phyloP scores from a whole-genome alignment of 345 rosid genomes.

The Camelina sativa region DNA sequence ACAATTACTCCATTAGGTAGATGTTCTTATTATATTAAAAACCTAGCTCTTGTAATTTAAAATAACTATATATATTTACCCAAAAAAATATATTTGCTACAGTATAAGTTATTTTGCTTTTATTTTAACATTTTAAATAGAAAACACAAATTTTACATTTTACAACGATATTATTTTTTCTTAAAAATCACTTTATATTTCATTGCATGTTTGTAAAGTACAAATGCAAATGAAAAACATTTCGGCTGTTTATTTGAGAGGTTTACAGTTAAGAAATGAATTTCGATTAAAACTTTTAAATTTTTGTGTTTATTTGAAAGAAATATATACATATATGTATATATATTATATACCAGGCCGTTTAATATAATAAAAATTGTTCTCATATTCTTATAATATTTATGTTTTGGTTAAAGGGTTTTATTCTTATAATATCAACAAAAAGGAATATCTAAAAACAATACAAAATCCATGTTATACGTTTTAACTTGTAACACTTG shows the following conservation, averaged over 20 bases:
- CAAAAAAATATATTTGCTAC: too few relatives aligned
- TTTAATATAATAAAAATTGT: background rate
- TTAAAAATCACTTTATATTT: background rate
- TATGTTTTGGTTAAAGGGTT: too few relatives aligned
- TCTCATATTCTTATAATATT: background rate
- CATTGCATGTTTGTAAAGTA: background rate
- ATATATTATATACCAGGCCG: background rate
- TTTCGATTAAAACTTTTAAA: background rate
- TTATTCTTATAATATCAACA: background rate
- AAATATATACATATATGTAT: background rate
- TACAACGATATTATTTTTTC: too few relatives aligned
- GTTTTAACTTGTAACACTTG: slow-evolving; percentile 9
- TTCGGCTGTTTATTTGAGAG: background rate
- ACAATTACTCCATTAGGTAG: background rate
- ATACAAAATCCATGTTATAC: slow-evolving; percentile 8
- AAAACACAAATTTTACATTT: background rate
- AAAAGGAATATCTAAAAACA: background rate
- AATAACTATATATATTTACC: background rate
- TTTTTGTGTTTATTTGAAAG: background rate
- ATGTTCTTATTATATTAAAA: background rate
- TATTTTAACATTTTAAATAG: too few relatives aligned
- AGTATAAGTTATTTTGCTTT: too few relatives aligned
- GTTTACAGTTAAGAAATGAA: background rate
- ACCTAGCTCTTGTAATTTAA: background rate
- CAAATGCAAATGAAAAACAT: background rate